Evolutionary conservation across 306 rosid species (phyloP).

Genomic region (Gynostemma pentaphyllum): DNA sequence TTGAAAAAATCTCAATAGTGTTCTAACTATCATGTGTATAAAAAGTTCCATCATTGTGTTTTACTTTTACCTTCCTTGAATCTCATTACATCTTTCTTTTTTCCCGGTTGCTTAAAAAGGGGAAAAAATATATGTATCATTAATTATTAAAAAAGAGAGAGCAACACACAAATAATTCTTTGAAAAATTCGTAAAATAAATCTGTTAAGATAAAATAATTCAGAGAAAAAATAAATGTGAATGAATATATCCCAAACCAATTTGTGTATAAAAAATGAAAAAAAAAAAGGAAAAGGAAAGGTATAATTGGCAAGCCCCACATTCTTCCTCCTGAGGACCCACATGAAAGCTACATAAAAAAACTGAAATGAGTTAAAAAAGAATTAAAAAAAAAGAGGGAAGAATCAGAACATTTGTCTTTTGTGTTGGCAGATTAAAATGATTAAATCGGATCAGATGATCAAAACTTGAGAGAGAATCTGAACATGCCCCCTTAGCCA

Average conservation of each 20-base stretch:
- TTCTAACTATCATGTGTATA: no score
- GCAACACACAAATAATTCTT: no score
- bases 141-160: no score
- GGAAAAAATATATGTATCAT: no score
- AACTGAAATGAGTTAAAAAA: not conserved
- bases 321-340: constrained; percentile 5
- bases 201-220: not conserved
- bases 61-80: no score
- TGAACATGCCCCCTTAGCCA: constrained; percentile 1
- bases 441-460: constrained; percentile 9
- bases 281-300: constrained; percentile 13
- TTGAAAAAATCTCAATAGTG: no score
- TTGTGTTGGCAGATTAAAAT: constrained; percentile 7
- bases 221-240: not conserved
- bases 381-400: not conserved
- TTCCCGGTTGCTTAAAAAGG: no score
- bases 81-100: no score
- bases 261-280: not conserved
- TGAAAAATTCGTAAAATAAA: no score
- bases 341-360: constrained; percentile 5
- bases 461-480: not conserved
- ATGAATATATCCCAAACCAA: constrained; percentile 4
- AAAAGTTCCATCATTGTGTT: no score
- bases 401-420: constrained; percentile 9
- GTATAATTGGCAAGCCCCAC: constrained; percentile 9